Conservation (phyloP, 345 rosid genomes). For the Salix caprea region DNA sequence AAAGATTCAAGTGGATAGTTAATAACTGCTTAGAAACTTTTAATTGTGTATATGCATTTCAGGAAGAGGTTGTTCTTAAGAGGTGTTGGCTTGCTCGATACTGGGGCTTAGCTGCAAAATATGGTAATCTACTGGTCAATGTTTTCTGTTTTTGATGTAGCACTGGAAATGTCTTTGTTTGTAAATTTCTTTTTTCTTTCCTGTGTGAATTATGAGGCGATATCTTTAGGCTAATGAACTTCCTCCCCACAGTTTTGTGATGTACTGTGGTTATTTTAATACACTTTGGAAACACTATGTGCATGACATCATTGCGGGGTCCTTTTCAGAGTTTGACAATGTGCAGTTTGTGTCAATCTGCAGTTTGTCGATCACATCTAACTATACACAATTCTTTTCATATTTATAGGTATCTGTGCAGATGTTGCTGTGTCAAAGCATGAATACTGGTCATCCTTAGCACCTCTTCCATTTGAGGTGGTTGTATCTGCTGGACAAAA, state of each 20-base stretch:
- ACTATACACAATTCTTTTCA: slow-evolving; percentile 8
- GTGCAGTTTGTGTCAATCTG: neutral
- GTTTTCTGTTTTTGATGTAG: slow-evolving; percentile 7
- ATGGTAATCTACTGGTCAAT: slow-evolving; percentile 43
- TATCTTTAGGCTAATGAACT: neutral
- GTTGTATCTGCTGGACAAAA: slow-evolving; percentile 72
- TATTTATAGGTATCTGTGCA: slow-evolving; percentile 67
- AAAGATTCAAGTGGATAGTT: neutral
- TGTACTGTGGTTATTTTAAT: neutral
- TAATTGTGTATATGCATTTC: slow-evolving; percentile 31
- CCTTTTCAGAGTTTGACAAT: slow-evolving; percentile 3
- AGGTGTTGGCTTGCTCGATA: slow-evolving; percentile 99
- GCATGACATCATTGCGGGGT: neutral
- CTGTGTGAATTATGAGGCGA: slow-evolving; percentile 1
- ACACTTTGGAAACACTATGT: neutral
- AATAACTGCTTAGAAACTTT: slow-evolving; percentile 3
- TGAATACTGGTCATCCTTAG: slow-evolving; percentile 90
- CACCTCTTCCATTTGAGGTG: slow-evolving; percentile 96
- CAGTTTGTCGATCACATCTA: slow-evolving; percentile 1
- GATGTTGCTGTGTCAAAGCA: slow-evolving; percentile 80
- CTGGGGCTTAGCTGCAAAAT: slow-evolving; percentile 88
- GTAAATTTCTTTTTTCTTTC: neutral
- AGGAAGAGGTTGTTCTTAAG: slow-evolving; percentile 99
- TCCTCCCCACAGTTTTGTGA: neutral
- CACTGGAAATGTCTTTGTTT: neutral